phyloP scores from a whole-genome alignment of 2,329 filamentous ascomycete species.

The Fonsecaea pugnacius region DNA sequence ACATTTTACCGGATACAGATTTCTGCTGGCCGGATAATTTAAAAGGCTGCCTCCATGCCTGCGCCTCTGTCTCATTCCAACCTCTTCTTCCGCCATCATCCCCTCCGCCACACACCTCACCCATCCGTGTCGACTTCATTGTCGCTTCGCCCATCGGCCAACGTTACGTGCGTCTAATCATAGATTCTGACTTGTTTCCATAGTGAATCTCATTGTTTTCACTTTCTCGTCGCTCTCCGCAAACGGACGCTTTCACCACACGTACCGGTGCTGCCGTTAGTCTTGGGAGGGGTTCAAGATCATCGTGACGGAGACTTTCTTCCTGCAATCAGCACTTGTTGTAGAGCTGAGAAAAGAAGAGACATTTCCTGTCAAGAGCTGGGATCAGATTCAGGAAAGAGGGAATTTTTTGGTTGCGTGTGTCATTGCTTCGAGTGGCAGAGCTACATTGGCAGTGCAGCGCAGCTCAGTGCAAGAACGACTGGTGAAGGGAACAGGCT shows the following conservation, averaged over 20 bases:
- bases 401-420: conserved; percentile 4
- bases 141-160: background rate
- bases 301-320: conserved; percentile 17
- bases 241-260: conserved; percentile 19
- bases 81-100: conserved; percentile 8
- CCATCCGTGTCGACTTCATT: conserved; percentile 3
- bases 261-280: conserved; percentile 4
- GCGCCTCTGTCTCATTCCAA: background rate
- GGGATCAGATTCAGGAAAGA: conserved; percentile 14
- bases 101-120: background rate
- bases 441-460: conserved; percentile 21
- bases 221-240: conserved; percentile 10
- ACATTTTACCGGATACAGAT: background rate
- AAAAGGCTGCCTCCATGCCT: conserved; percentile 6
- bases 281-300: background rate
- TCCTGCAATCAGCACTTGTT: background rate
- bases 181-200: background rate
- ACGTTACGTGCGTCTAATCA: background rate
- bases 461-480: conserved; percentile 26
- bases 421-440: conserved; percentile 20
- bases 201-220: conserved; percentile 17
- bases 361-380: conserved; percentile 18
- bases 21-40: conserved; percentile 1
- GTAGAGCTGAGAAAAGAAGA: background rate
- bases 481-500: conserved; percentile 23